Evolutionary conservation across 139 green algal species (phyloP).

Genomic region (Picochlorum costavermella): DNA sequence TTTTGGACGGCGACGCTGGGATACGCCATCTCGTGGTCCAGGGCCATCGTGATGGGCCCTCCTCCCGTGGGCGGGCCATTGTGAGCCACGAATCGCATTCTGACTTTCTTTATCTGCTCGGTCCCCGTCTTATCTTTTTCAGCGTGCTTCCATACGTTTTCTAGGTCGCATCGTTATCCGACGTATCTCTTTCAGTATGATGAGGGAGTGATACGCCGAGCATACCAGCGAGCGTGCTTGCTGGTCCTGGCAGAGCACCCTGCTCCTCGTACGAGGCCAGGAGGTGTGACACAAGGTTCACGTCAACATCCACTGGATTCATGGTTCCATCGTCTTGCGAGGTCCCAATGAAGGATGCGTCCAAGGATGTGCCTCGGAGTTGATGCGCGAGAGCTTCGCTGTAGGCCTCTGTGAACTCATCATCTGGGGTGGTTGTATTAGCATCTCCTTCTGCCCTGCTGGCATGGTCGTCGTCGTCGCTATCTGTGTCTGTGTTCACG

Average conservation of each 20-base stretch:
- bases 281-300: constrained; percentile 67
- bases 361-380: constrained; percentile 36
- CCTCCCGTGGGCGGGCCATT: too few relatives aligned
- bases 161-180: neutral
- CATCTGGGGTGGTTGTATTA: neutral
- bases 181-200: neutral
- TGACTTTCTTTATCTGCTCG: too few relatives aligned
- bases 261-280: constrained; percentile 60
- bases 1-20: too few relatives aligned
- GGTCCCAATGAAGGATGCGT: constrained; percentile 31
- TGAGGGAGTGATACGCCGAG: constrained; percentile 56
- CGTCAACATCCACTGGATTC: constrained; percentile 53
- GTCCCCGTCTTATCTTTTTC: neutral
- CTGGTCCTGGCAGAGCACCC: constrained; percentile 61
- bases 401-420: constrained; percentile 49
- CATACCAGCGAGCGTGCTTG: constrained; percentile 58
- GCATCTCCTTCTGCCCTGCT: too few relatives aligned
- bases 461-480: constrained; percentile 22
- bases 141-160: neutral
- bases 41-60: too few relatives aligned
- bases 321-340: neutral
- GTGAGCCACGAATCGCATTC: too few relatives aligned
- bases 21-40: too few relatives aligned
- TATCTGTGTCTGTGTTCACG: constrained; percentile 36
- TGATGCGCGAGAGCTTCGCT: constrained; percentile 32